Base-by-base conservation (phyloP, 495 filamentous ascomycete genomes). In the Parmelia sp. region DNA sequence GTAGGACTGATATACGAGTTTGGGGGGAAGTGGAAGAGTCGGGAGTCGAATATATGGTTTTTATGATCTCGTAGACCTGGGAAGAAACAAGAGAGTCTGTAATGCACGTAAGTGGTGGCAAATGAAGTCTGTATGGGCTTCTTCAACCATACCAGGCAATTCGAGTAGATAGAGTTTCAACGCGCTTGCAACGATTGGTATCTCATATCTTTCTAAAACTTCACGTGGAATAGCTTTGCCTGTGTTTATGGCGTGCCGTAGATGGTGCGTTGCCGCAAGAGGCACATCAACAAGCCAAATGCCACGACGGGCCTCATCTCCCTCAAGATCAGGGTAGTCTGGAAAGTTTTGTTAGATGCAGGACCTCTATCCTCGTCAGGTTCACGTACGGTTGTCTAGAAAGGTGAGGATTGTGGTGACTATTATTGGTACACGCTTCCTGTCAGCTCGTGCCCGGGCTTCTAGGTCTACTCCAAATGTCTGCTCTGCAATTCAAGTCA, bases 401-500 rank as follows among this genome's bases (percentile, higher is more conserved):
- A 91, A 97, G 9, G 90, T 97, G 68, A 99, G 81, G 64, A 97
- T 86, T 4, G 90, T 91, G 1, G 95, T 97, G 62, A 99, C 84
- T 69, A 99, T 83, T 62, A 96, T 81, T 33, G 94, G 94, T 5
- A 99, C 95, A 53, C 94, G 89, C 75, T 97, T 99, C 70, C 90
- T 84, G 73, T 99, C 94, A 60, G 90, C 91, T 70, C 94, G 80
- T 45, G 94, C 94, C 68, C 95, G 80, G 57, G 92, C 92, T 75
- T 99, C 94, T 37, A 99, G 85, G 69, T 99, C 94, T 42, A 99
- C 90, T 66, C 94, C 94, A 71, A 97, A 99, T 12, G 91, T 96
- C 81, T 97, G 91, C 72, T 97, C 93, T 86, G 58, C 49, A 57
- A 15, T 21, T 42, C 21, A 15, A n/a, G 63, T 78, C 53, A 77